Evolutionary conservation across 75 land plant genomes (phyloP).

Genomic region (Pseudotsuga menziesii): DNA sequence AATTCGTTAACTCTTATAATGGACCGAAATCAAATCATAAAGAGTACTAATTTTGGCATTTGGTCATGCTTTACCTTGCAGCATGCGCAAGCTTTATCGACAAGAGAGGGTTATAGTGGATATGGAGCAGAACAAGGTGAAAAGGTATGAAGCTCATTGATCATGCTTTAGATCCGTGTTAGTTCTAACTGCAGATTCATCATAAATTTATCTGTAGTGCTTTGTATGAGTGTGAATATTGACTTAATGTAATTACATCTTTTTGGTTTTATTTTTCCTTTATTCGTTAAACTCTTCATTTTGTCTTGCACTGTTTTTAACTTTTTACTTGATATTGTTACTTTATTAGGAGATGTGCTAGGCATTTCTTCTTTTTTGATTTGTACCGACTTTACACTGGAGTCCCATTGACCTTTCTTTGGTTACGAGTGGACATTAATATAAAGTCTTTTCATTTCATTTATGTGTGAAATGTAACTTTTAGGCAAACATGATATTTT

Average conservation of each 20-base stretch:
- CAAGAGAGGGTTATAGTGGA: constrained; percentile 61
- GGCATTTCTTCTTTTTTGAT: no score
- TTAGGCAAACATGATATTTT: not conserved
- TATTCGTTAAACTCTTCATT: no score
- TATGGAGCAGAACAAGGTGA: constrained; percentile 87
- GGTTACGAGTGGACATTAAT: no score
- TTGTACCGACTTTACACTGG: no score
- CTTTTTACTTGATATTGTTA: no score
- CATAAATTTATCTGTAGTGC: not conserved
- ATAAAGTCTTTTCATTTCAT: not conserved
- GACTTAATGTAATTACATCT: not conserved
- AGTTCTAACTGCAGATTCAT: not conserved
- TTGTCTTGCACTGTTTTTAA: no score
- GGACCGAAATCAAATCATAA: not conserved
- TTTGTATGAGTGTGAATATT: not conserved
- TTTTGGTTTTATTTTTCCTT: no score
- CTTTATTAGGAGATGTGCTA: no score
- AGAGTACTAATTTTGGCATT: not conserved
- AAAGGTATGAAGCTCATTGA: constrained; percentile 25
- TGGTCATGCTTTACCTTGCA: constrained; percentile 21
- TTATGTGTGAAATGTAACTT: not conserved
- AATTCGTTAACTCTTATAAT: not conserved
- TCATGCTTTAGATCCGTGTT: not conserved
- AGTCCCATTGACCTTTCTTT: no score
- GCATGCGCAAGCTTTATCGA: constrained; percentile 50